Conservation (phyloP, 2,329 filamentous ascomycete genomes). For the Clonostachys solani region DNA sequence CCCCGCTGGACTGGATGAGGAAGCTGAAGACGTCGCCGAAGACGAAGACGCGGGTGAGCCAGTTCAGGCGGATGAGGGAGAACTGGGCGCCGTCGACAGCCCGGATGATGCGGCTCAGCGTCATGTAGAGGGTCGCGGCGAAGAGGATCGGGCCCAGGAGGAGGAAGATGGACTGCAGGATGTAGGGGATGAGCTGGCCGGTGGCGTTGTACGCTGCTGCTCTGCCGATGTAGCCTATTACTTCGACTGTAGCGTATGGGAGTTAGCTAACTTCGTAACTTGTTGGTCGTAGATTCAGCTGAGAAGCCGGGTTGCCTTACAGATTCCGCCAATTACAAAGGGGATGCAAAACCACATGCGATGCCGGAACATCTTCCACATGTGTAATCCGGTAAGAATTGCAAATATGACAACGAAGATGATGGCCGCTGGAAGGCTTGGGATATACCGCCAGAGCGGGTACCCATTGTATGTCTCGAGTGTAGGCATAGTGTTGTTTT, state of each 20-base stretch:
- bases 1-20: constrained; percentile 19
- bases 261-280: no score
- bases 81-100: constrained; percentile 12
- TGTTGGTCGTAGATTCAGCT: no score
- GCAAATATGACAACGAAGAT: constrained; percentile 39
- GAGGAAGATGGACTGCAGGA: constrained; percentile 27
- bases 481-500: background rate
- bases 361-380: constrained; percentile 31
- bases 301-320: constrained; percentile 23
- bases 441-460: constrained; percentile 22
- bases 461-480: constrained; percentile 5
- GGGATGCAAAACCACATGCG: constrained; percentile 43
- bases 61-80: constrained; percentile 12
- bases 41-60: constrained; percentile 25
- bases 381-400: constrained; percentile 30
- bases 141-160: constrained; percentile 37
- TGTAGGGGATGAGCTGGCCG: constrained; percentile 16
- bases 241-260: constrained; percentile 19
- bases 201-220: constrained; percentile 12
- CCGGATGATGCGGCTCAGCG: constrained; percentile 29
- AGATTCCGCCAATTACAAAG: constrained; percentile 36
- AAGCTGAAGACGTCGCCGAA: constrained; percentile 20
- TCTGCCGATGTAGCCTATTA: constrained; percentile 24
- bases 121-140: constrained; percentile 41
- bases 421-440: constrained; percentile 37